Evolutionary conservation across 805 yeast species (phyloP), one percentile per base, ranked within the genome.

Genomic region (Hanseniaspora meyeri): DNA sequence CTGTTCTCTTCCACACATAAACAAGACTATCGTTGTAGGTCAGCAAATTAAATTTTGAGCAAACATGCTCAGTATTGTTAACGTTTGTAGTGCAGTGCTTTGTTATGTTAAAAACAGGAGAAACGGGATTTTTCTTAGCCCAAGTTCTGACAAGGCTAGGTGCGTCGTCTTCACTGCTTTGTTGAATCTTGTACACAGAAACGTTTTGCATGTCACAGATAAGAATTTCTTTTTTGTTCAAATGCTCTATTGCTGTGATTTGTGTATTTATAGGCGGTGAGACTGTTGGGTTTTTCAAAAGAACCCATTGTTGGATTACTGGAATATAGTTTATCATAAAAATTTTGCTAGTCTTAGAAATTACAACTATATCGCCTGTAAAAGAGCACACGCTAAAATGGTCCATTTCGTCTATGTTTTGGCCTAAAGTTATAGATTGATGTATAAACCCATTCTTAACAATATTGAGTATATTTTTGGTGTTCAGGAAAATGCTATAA

Each of bases 1-100:
- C 11, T 12, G 42, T 37, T 45, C 56, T 46, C 11, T 31, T 17
- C 56, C 56, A 52, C 3, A 52, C n/a, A 38, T 52, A 52, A 20
- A 39, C 19, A 17, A 52, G 14, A 14, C 42, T 38, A 14, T 52
- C 56, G 19, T 45, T 52, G 29, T 27, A 52, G 1, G 56, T 52
- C 19, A 46, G 17, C 8, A 46, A 32, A 19, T 46, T 46, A 19
- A 46, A 46, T 27, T 4, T 27, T 9, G 46, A 37, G 31, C 55
- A 51, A 11, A 34, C 29, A n/a, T 24, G 43, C 17, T 43, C 38
- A 17, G 45, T 17, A 27, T 19, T 20, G 8, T 14, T 40, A 40
- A 12, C 7, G 3, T 24, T 40, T 24, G 19, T 7, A 9, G 31
- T 24, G 24, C 24, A 16, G 14, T 31, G 37, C 12, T 49, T 27